Base-by-base conservation (phyloP, 495 filamentous ascomycete species). In the Parathielavia hyrcaniae region DNA sequence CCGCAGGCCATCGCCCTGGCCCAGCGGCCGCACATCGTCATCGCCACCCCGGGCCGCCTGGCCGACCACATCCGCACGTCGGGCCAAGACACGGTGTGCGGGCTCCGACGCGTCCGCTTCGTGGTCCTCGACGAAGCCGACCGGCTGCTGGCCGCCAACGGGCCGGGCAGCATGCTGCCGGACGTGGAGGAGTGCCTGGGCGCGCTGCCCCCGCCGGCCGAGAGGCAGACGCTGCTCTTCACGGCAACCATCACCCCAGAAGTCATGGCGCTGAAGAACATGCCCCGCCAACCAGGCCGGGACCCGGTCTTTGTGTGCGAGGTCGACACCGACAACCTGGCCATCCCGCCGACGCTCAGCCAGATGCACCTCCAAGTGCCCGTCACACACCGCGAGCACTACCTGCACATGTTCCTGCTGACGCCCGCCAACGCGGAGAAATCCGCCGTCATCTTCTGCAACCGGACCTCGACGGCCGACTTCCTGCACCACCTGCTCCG, bases 81-180 rank as follows among this genome's bases (percentile, higher is more conserved):
- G 2, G 93, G 93, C 40, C 80, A 88, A 61, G 93, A 99, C 67
- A 97, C 93, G 0, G 79, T 95, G 47, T 79, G 81, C 53, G 90
- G 90, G 4, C 74, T 99, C 9, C 77, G 84, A 3, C 81, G 90
- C 22, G 85, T 86, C 11, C 83, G 83, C 32, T 87, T 91, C 73
- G 88, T 97, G 6, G 89, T 99, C 0, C 84, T 99, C 40, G 93
- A 99, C 72, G 93, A 99, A 77, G 93, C 93, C 23, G 93, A 99
- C 73, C 83, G 95, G 41, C 79, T 99, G 20, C 79, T 99, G 17
- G 82, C 88, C 26, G 79, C 83, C 35, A 71, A 69, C 43, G 76
- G 78, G 6, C 53, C 55, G 22, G 91, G 90, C 12, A 90, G 86
- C 73, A 95, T 95, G 91, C 78, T 96, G n/a, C 84, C 88, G 22